Conservation (phyloP, 371 early-diverging fungal species). For the Rhizopus microsporus region DNA sequence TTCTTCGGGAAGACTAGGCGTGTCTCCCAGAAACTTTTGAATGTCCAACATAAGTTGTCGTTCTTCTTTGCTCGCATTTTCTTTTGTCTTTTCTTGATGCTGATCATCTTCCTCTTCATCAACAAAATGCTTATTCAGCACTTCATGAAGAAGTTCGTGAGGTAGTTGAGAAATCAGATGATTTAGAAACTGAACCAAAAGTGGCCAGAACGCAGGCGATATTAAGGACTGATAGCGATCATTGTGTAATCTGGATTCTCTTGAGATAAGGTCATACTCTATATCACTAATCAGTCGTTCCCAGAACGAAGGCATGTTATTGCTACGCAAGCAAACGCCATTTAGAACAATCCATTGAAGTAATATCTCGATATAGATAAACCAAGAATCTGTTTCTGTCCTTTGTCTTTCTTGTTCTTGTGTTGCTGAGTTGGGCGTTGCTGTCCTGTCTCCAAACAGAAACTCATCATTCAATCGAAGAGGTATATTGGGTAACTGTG, state of each 20-base stretch:
- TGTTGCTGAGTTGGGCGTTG: neutral
- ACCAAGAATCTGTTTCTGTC: constrained; percentile 25
- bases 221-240: constrained; percentile 14
- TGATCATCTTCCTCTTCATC: constrained; percentile 23
- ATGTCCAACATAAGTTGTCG: neutral
- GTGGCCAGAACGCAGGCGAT: constrained; percentile 39
- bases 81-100: neutral
- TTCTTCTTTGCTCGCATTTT: no score
- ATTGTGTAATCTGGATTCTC: neutral
- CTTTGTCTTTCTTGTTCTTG: constrained; percentile 1
- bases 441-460: constrained; percentile 18
- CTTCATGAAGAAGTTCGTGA: constrained; percentile 14
- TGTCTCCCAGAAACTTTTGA: constrained; percentile 16
- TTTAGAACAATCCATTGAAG: constrained; percentile 51
- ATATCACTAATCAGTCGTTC: constrained; percentile 30
- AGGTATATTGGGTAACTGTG: constrained; percentile 20
- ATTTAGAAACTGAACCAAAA: constrained; percentile 37
- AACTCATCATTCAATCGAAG: constrained; percentile 19
- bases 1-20: constrained; percentile 50
- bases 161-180: constrained; percentile 30
- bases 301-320: constrained; percentile 25
- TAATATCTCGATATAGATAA: constrained; percentile 43
- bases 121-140: constrained; percentile 35
- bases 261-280: constrained; percentile 14
- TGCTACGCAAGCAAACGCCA: constrained; percentile 26